Conservation (phyloP, 2,329 filamentous ascomycete species). For the Proliferodiscus dingleyae region DNA sequence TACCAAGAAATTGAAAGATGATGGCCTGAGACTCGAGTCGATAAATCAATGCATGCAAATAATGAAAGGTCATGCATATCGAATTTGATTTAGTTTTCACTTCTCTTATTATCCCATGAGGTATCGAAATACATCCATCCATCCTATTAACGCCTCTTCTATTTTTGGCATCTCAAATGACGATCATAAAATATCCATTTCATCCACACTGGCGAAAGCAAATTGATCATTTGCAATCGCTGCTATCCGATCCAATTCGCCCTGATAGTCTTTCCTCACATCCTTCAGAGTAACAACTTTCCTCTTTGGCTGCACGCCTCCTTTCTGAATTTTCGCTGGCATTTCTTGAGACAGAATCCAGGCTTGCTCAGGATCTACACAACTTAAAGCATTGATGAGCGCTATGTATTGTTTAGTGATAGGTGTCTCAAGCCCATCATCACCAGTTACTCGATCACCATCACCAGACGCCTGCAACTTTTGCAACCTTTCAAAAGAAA, state of each 20-base stretch:
- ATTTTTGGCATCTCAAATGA: conserved; percentile 1
- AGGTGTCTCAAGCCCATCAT: conserved; percentile 56
- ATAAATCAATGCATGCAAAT: too few species aligned
- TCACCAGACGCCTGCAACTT: conserved; percentile 56
- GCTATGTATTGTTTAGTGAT: conserved; percentile 77
- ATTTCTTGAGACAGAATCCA: conserved; percentile 64
- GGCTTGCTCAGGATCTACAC: conserved; percentile 74
- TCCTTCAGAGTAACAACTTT: conserved; percentile 82
- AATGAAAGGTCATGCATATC: too few species aligned
- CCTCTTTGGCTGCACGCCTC: conserved; percentile 45
- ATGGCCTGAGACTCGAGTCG: too few species aligned
- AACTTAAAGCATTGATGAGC: conserved; percentile 88
- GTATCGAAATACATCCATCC: conserved; percentile 10
- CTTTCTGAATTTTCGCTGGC: conserved; percentile 27
- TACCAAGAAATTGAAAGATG: conserved; percentile 3
- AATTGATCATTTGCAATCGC: conserved; percentile 88
- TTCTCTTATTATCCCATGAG: conserved; percentile 9
- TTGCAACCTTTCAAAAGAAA: conserved; percentile 59
- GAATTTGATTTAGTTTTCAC: conserved; percentile 4
- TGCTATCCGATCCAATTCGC: conserved; percentile 80
- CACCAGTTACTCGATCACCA: conserved; percentile 46
- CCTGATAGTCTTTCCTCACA: conserved; percentile 82
- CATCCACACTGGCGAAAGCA: conserved; percentile 55
- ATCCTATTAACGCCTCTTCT: conserved; percentile 8
- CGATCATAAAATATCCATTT: conserved; percentile 35